These are phyloP conservation scores for Macrophomina phaseolina DNA, from an alignment of 2,329 filamentous ascomycete genomes.

Conservation along the genomic window DNA sequence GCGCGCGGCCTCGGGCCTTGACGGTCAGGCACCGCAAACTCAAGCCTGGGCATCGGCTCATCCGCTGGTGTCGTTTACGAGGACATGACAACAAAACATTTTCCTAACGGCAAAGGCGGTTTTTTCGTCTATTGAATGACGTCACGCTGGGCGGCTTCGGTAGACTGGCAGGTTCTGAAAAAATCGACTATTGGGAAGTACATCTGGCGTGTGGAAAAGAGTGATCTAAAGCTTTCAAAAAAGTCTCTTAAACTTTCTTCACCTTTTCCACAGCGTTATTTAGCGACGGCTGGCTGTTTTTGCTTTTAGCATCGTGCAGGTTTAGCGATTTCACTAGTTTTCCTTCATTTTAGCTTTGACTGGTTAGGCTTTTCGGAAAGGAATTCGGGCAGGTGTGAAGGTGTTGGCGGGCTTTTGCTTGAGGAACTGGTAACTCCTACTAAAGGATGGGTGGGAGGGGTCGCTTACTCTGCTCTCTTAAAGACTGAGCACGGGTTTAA, in stretches of 20 bases:
- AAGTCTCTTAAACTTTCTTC: background rate
- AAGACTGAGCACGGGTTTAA: slow-evolving; percentile 11
- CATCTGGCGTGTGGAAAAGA: slow-evolving; percentile 23
- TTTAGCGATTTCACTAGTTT: slow-evolving; percentile 17
- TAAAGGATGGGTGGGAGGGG: slow-evolving; percentile 20
- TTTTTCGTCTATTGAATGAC: slow-evolving; percentile 39
- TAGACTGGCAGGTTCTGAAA: slow-evolving; percentile 39
- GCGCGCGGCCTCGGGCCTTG: slow-evolving; percentile 7
- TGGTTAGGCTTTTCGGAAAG: slow-evolving; percentile 14
- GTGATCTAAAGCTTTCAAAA: slow-evolving; percentile 9
- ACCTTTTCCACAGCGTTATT: slow-evolving; percentile 15
- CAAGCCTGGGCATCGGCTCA: slow-evolving; percentile 5
- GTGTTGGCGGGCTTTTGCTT: slow-evolving; percentile 21
- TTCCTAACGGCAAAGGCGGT: slow-evolving; percentile 25
- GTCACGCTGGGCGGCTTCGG: slow-evolving; percentile 39
- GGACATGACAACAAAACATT: slow-evolving; percentile 19
- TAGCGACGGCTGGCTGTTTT: slow-evolving; percentile 24
- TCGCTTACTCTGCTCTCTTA: slow-evolving; percentile 23
- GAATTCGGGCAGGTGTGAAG: slow-evolving; percentile 18
- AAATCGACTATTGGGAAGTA: slow-evolving; percentile 22
- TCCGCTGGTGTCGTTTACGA: slow-evolving; percentile 13
- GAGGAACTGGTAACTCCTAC: slow-evolving; percentile 18
- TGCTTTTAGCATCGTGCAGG: slow-evolving; percentile 17
- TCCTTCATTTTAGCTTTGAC: slow-evolving; percentile 11
- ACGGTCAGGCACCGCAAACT: slow-evolving; percentile 14